phyloP scores from a whole-genome alignment of 164 flowering plant genomes.

The Taxillus chinensis region DNA sequence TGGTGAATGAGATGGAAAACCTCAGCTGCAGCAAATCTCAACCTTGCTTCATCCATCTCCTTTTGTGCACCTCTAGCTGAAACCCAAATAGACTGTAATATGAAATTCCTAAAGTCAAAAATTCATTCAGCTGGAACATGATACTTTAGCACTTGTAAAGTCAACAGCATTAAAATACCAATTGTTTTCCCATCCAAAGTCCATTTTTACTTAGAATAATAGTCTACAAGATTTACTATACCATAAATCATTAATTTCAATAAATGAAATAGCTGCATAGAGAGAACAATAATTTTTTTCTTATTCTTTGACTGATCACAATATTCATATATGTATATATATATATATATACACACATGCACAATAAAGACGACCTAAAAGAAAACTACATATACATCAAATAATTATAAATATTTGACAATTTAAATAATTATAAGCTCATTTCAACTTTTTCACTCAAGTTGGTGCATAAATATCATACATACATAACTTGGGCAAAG shows the following conservation, averaged over 20 bases:
- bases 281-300: too few relatives aligned
- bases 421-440: too few relatives aligned
- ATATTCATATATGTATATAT: too few relatives aligned
- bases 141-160: background rate
- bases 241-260: background rate
- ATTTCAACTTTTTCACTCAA: too few relatives aligned
- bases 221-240: background rate
- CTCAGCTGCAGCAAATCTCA: slow-evolving; percentile 96
- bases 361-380: too few relatives aligned
- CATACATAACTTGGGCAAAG: too few relatives aligned
- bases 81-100: slow-evolving; percentile 86
- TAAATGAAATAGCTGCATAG: background rate
- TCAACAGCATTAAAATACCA: background rate
- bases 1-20: slow-evolving; percentile 18
- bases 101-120: background rate
- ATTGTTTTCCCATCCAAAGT: background rate
- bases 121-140: background rate
- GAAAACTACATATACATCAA: too few relatives aligned
- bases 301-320: too few relatives aligned
- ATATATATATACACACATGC: too few relatives aligned
- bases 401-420: too few relatives aligned
- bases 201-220: background rate
- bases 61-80: slow-evolving; percentile 64
- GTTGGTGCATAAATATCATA: too few relatives aligned
- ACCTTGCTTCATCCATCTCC: slow-evolving; percentile 87